Percentiles rank a stretch among this genome's conserved stretches.
Conservation (phyloP, 345 rosid genomes). For the Microthlaspi erraticum region DNA sequence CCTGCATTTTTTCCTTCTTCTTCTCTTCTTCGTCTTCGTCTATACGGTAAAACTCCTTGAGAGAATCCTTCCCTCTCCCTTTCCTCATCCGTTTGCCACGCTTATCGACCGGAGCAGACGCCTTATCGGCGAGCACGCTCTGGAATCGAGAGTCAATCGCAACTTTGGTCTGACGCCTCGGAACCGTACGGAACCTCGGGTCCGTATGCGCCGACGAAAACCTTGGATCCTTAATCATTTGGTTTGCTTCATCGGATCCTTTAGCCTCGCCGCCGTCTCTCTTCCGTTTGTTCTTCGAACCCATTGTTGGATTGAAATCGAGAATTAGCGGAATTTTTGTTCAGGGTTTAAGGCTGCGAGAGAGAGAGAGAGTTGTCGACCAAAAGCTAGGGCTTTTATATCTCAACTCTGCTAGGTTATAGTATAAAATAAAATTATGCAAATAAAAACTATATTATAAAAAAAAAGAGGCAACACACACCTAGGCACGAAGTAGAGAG, state of each 20-base stretch:
- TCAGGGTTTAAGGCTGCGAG: conserved; percentile 30
- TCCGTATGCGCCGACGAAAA: conserved; percentile 73
- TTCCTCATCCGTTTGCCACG: conserved; percentile 73
- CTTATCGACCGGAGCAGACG: conserved; percentile 71
- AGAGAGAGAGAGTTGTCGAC: neutral
- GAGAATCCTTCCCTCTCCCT: conserved; percentile 46
- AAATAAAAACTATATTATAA: too few relatives aligned
- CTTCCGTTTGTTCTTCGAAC: conserved; percentile 30
- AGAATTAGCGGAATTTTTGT: neutral
- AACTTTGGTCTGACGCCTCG: conserved; percentile 68
- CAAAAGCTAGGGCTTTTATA: conserved; percentile 11
- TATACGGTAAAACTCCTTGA: conserved; percentile 68
- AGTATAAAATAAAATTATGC: neutral
- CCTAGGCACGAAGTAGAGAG: neutral
- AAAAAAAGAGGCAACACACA: conserved; percentile 11
- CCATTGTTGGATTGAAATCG: conserved; percentile 22
- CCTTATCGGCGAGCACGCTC: conserved; percentile 63
- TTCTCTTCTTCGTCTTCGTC: conserved; percentile 42
- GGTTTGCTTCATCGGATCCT: conserved; percentile 15
- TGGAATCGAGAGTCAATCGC: conserved; percentile 77
- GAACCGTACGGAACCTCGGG: conserved; percentile 83
- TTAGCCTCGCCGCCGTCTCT: conserved; percentile 9
- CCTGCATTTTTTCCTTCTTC: conserved; percentile 11
- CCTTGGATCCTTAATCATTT: conserved; percentile 65
- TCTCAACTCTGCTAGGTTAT: too few relatives aligned